Evolutionary conservation across 176 grass and related monocot genomes (phyloP), one percentile per base, ranked within the genome.

Genomic region (Oryza longistaminata): DNA sequence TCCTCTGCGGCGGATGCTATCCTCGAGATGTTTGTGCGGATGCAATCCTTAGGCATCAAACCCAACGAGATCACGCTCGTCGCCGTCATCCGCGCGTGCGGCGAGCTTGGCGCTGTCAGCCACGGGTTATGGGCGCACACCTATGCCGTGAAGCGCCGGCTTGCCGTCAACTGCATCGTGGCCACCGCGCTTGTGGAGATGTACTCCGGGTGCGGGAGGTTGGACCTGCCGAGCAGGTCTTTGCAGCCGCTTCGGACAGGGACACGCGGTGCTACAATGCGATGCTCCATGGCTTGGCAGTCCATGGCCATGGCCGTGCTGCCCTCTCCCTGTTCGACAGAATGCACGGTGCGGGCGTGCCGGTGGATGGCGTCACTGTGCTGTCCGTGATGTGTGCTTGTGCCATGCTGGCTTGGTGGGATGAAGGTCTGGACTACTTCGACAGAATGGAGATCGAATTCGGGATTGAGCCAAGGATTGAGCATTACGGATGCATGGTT

Each of bases 11-110:
- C 8, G 27, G 77, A 86, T 83, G 1, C 5, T 6, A 37, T 72
- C 1, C 55, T 92, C 24, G 50, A 52, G 42, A n/a, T 88, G 6
- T 88, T 92, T 58, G 33, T 6, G 52, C 26, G 39, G 15, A 22
- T 78, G 67, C 15, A 78, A 58, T 43, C 76, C 10, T 79, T 33
- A 14, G 7, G 31, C 1, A 15, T 74, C 21, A 9, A 15, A 33
- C 84, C 84, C 11, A 92, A 86, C 33, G 86, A 92, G 86, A 92
- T 92, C 68, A 83, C 90, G 7, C 66, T 92, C 14, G 82, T 92
- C 46, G 68, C 79, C 9, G 15, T 82, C 78, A 8, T 92, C 26
- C 11, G 78, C 21, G 44, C 74, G 5, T 82, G 90, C 35, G 86
- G 86, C 35, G 82, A 88, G 84, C 50, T 88, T 17, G 83, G 82